phyloP scores from a whole-genome alignment of 257 asterid genomes.

The Solanum sejunctum region DNA sequence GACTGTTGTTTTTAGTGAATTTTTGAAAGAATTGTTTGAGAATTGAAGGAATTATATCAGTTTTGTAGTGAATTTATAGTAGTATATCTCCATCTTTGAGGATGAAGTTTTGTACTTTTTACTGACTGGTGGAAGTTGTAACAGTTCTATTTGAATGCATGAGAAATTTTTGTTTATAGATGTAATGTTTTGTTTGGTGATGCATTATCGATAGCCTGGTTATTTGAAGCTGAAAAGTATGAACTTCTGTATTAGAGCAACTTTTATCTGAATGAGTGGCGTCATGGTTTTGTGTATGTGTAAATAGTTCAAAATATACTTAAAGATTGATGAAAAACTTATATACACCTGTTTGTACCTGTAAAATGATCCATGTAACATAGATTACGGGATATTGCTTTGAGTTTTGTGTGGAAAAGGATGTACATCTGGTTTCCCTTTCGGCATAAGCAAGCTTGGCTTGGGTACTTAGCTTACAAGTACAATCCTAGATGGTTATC shows the following conservation, averaged over 20 bases:
- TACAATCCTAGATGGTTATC: not conserved
- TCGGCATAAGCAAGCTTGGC: not conserved
- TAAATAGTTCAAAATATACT: not conserved
- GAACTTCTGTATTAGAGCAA: not conserved
- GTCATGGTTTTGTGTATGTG: not conserved
- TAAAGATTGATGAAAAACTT: not conserved
- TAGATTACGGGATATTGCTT: not conserved
- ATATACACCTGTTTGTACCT: not conserved
- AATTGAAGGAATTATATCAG: not conserved
- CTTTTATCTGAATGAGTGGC: not conserved
- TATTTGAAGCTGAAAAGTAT: not conserved
- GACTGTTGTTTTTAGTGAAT: conserved; percentile 53
- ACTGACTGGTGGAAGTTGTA: not conserved
- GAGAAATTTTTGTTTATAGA: not conserved
- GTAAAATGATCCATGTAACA: not conserved
- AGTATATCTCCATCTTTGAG: not conserved
- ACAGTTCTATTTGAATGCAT: not conserved
- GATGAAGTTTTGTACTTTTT: not conserved
- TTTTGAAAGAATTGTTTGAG: not conserved
- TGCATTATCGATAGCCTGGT: not conserved
- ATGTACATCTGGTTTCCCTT: not conserved
- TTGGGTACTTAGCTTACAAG: not conserved
- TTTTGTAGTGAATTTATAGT: not conserved
- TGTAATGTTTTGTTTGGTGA: not conserved
- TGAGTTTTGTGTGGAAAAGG: not conserved